Conservation (phyloP, 2,329 filamentous ascomycete genomes). For the Cladophialophora exuberans region DNA sequence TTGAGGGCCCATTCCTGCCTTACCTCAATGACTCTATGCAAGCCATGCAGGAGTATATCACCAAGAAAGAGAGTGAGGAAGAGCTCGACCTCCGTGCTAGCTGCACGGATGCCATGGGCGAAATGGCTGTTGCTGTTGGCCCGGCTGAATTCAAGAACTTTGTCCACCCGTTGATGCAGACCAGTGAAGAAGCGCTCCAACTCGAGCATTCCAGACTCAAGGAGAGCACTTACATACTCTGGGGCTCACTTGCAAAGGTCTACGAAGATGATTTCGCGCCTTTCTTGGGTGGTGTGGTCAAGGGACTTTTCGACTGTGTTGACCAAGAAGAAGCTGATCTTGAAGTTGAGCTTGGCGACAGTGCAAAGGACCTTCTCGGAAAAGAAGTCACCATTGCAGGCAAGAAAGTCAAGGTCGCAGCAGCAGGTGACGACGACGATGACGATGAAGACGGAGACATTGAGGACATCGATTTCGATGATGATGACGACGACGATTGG, state of each 20-base stretch:
- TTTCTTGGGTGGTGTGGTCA: constrained; percentile 51
- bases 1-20: constrained; percentile 81
- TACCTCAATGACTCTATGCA: constrained; percentile 92
- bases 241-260: constrained; percentile 91
- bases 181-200: constrained; percentile 86
- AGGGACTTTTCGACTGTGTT: constrained; percentile 75
- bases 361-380: constrained; percentile 73
- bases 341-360: constrained; percentile 74
- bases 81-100: constrained; percentile 87
- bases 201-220: constrained; percentile 88
- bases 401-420: constrained; percentile 82
- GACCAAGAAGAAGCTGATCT: constrained; percentile 86
- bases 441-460: constrained; percentile 63
- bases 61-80: constrained; percentile 85
- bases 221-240: constrained; percentile 96
- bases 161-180: constrained; percentile 85
- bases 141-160: constrained; percentile 86
- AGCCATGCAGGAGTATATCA: constrained; percentile 79
- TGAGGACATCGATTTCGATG: constrained; percentile 62
- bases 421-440: constrained; percentile 63
- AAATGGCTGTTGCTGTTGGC: constrained; percentile 87
- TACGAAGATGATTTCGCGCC: constrained; percentile 69
- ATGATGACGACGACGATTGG: constrained; percentile 81
- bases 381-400: constrained; percentile 77
- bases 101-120: constrained; percentile 89